Evolutionary conservation across 176 grass and related monocot species (phyloP), one percentile per base, ranked within the genome.

Genomic region (Rhynchospora breviuscula): DNA sequence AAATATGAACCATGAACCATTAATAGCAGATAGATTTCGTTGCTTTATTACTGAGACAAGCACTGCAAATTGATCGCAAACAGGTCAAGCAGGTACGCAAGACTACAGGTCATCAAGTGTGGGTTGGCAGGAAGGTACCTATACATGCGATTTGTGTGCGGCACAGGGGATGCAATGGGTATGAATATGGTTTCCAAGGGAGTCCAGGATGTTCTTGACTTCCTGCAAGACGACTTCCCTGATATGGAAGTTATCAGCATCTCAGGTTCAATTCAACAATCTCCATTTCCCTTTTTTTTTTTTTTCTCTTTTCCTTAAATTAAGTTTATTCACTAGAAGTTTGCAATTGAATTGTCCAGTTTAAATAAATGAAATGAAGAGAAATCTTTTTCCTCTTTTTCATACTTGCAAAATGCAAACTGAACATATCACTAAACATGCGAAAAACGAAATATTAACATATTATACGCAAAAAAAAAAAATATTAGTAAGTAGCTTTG

Each of bases 121-220:
- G 25, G 79, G 13, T 48, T 87, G n/a, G 86, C 67, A 5, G 86
- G 86, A 62, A 87, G 67, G 79, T 82, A 87, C 44, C 67, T 87
- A 25, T 83, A 83, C 79, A 78, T 87, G 79, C 71, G 86, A 78
- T 87, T 87, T 44, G 43, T 60, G 13, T 83, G 79, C 58, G 78
- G 86, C 79, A 87, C 86, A 4, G 79, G 80, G 77, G 86, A 83
- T 57, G 79, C 79, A n/a, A 77, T 83, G 68, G 86, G 86, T 22
- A 87, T 87, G 86, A 77, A 87, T 56, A 87, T 87, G 69, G 65
- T 87, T 2, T 83, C 79, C 40, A 83, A 87, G 21, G 86, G 86
- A n/a, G 79, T 87, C 22, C 54, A 87, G 57, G 44, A 77, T 87
- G 67, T 87, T 21, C 44, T 87, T 47, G 66, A 83, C 2, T 87